Conservation (phyloP, 768 basidiomycete species). For the Vararia minispora region DNA sequence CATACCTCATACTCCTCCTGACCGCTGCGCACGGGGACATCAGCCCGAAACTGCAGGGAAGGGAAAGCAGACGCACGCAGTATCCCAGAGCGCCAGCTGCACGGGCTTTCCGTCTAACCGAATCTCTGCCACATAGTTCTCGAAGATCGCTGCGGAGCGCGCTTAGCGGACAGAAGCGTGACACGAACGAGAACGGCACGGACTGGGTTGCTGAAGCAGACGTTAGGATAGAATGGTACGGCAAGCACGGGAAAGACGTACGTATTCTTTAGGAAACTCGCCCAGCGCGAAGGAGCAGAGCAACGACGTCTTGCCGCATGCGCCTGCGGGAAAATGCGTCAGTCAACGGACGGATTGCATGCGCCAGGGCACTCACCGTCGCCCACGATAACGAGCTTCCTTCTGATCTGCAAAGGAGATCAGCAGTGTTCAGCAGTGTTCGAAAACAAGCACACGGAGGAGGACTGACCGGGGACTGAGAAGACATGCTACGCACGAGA, state of each 20-base stretch:
- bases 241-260: conserved; percentile 28
- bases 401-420: conserved; percentile 57
- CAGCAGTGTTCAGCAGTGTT: conserved; percentile 1
- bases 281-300: conserved; percentile 88
- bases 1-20: conserved; percentile 97
- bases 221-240: neutral
- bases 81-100: conserved; percentile 97
- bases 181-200: conserved; percentile 13
- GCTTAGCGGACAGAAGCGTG: neutral
- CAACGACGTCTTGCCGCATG: conserved; percentile 92
- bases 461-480: conserved; percentile 11
- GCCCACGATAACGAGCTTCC: conserved; percentile 94
- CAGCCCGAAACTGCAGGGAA: neutral
- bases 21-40: conserved; percentile 46
- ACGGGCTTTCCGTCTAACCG: conserved; percentile 95
- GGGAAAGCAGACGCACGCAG: conserved; percentile 60
- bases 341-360: neutral
- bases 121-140: conserved; percentile 99
- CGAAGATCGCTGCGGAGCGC: conserved; percentile 68
- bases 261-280: conserved; percentile 94
- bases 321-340: conserved; percentile 40
- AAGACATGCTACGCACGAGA: conserved; percentile 9
- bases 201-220: conserved; percentile 37
- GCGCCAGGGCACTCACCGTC: conserved; percentile 61
- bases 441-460: conserved; percentile 1